phyloP scores from a whole-genome alignment of 768 basidiomycete species.

The Hygrophoropsis aurantiaca region DNA sequence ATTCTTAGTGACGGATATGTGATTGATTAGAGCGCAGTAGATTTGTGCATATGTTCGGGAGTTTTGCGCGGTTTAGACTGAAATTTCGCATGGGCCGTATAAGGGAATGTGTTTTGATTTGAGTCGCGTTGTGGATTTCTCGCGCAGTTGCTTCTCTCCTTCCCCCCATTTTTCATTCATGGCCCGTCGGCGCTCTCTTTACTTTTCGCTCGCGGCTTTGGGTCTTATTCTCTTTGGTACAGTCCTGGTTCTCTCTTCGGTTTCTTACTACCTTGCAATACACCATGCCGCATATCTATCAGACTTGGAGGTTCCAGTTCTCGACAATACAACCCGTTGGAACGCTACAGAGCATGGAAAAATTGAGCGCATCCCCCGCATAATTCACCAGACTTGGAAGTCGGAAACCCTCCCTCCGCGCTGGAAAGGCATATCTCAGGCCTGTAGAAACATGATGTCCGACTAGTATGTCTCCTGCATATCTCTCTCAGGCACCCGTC shows the following conservation, averaged over 20 bases:
- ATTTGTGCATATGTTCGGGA: too few species aligned
- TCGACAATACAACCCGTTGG: constrained; percentile 55
- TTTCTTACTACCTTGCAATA: constrained; percentile 88
- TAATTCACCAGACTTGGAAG: constrained; percentile 99
- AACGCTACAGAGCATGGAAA: constrained; percentile 61
- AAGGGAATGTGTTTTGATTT: neutral
- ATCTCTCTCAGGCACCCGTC: constrained; percentile 9
- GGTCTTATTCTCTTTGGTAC: constrained; percentile 85
- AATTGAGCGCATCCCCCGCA: constrained; percentile 81
- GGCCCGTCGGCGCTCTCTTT: constrained; percentile 45
- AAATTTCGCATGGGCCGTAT: constrained; percentile 1
- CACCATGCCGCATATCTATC: constrained; percentile 75
- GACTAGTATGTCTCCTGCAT: constrained; percentile 76
- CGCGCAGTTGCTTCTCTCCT: constrained; percentile 2
- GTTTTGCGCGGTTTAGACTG: too few species aligned
- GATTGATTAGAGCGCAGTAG: neutral
- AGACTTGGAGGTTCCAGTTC: constrained; percentile 69
- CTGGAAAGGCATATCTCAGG: constrained; percentile 81
- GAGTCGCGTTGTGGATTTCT: neutral
- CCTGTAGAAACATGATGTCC: constrained; percentile 87
- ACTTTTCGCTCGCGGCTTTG: constrained; percentile 53
- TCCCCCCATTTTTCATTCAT: constrained; percentile 24
- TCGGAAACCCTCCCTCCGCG: constrained; percentile 76
- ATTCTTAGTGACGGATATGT: neutral
- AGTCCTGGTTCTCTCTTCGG: constrained; percentile 85